Base-by-base conservation (phyloP, 106 monocot species). In the Acorus calamus region DNA sequence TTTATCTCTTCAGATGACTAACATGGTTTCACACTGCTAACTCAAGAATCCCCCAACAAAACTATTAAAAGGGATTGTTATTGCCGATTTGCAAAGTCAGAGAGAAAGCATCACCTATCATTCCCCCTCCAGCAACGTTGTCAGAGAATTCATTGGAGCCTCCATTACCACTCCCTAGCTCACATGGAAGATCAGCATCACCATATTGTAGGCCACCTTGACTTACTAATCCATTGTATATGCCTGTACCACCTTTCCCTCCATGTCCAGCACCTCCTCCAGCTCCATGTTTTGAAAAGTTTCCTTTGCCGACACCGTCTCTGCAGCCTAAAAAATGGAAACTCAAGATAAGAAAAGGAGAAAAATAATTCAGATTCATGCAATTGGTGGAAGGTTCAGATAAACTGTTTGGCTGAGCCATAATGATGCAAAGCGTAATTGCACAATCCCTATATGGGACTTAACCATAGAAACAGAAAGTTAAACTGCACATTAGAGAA, bases 181-280 rank as follows among this genome's bases (percentile, higher is more conserved):
- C 93, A 76, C 93, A 93, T 64, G 93, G 93, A 65, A 93, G 83
- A 74, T 89, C 76, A 66, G 86, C 80, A 75, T 89, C 72, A 46
- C 93, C 93, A 77, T 93, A 93, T 61, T 59, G 55, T 70, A 47
- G 65, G 58, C 93, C 93, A 57, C 93, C 93, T 68, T 89, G 83
- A 67, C 77, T 61, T 57, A 69, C 14, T 43, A 78, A 74, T 46
- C 86, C 86, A 79, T 93, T 83, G 57, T 84, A 93, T 64, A 77
- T 83, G 45, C 93, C 93, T 52, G 80, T 81, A 8, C 93, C 93
- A 56, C 93, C 93, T 68, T 68, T 80, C 28, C 93, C 93, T 61
- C 93, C 93, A 79, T 93, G 93, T 54, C 93, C 93, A 74, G 89
- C 93, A 71, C 93, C 93, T 46, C 93, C 93, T 58, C 93, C 93